Evolutionary conservation across 768 basidiomycete species (phyloP), one percentile per base, ranked within the genome.

Genomic region (Cubamyces sp.): DNA sequence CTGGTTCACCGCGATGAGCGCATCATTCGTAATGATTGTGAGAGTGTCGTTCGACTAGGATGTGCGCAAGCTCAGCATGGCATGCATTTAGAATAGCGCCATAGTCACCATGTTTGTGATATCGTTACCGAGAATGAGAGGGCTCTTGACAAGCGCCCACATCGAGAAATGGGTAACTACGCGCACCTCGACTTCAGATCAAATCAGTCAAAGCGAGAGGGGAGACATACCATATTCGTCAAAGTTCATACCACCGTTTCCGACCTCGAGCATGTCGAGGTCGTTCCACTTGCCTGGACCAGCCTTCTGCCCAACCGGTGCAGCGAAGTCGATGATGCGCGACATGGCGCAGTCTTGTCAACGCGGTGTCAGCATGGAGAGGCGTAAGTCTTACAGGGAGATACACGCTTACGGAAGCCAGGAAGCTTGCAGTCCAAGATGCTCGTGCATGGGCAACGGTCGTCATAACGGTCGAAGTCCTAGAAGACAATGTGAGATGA

Each of bases 81-180:
- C 21, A 51, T 18, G 18, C 21, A 16, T 6, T 9, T 34, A 19
- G 45, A 9, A 18, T 7, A 53, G 23, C 6, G 19, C 21, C 63
- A 40, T 21, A 23, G 21, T 16, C 37, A 75, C 75, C 78, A 78
- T 79, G 51, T 67, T 67, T 5, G 73, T 74, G 18, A 78, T 59
- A 53, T 79, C 77, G 64, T 79, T 76, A 0, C 79, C 79, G 5
- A 80, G 69, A 45, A 79, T 78, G 11, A 80, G 70, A 0, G 78
- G 77, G 49, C 74, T 75, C 70, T 80, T 80, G 26, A 76, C 66
- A n/a, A 79, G 60, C 9, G 74, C 72, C 78, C 78, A 79, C 71
- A 79, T 74, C 1, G 75, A 73, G 60, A 79, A 77, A 64, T 80
- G 76, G 3, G 75, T 76, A 21, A 75, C 76, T 77, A 57, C 16